Conservation (phyloP, 2,329 filamentous ascomycete species). For the Exserohilum rostratum region DNA sequence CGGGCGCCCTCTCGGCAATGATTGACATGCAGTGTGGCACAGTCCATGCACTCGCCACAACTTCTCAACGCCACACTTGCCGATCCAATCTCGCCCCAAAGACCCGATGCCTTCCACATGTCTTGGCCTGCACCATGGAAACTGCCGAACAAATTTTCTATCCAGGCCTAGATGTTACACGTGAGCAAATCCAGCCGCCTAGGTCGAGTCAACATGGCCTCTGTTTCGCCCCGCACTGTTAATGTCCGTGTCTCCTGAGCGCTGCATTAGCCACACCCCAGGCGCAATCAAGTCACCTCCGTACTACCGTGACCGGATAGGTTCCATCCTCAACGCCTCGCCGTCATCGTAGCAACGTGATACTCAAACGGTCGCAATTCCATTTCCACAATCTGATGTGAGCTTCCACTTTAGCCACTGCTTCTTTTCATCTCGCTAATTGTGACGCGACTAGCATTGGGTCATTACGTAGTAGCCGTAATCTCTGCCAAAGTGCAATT, state of each 20-base stretch:
- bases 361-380: background rate
- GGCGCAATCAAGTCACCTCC: conserved; percentile 17
- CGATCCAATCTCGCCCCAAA: conserved; percentile 7
- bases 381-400: conserved; percentile 10
- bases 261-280: conserved; percentile 24
- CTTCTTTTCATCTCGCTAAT: conserved; percentile 19
- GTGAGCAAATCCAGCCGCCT: conserved; percentile 11
- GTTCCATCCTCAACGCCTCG: conserved; percentile 14
- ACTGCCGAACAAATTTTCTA: conserved; percentile 1
- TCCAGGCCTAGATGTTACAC: conserved; percentile 14
- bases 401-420: conserved; percentile 14
- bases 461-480: conserved; percentile 8
- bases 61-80: conserved; percentile 7
- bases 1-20: conserved; percentile 16
- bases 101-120: conserved; percentile 20
- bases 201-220: conserved; percentile 3
- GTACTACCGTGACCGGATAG: conserved; percentile 18
- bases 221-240: conserved; percentile 5
- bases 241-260: conserved; percentile 15
- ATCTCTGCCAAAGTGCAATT: conserved; percentile 6
- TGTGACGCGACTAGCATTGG: conserved; percentile 15
- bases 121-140: conserved; percentile 29
- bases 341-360: conserved; percentile 16
- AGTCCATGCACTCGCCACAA: conserved; percentile 17
- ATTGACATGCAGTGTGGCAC: conserved; percentile 31